Evolutionary conservation across 768 basidiomycete genomes (phyloP), one percentile per base, ranked within the genome.

Genomic region (Boletus edulis): DNA sequence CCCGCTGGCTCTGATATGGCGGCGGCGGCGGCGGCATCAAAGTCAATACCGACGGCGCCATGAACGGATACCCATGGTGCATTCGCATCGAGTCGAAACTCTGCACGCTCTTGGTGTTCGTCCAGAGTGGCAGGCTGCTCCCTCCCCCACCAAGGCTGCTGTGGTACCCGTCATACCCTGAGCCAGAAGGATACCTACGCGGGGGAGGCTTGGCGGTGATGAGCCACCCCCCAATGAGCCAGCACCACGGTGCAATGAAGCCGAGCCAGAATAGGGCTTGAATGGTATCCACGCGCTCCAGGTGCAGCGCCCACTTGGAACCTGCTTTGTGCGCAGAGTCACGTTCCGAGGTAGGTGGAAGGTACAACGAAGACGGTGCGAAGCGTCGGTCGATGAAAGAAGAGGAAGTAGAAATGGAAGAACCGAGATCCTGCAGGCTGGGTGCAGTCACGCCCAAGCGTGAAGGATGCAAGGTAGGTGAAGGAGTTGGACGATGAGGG

Each of bases 171-270:
- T 42, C 17, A 5, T 63, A 35, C 6, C 43, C 39, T 5, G 50
- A 41, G 17, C 56, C 20, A 1, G 52, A 6, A 14, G 29, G 22
- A 9, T 68, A 20, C 13, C 14, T 46, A 3, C 58, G 75, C 65
- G 54, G 18, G 4, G 45, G 40, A 5, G 56, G 29, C 15, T 57
- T 55, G 46, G 56, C 22, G 3, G 62, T 9, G 52, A 83, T 72
- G 54, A 86, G 79, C 88, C 88, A 90, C 5, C 88, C 88, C 0
- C 87, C 88, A 14, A 89, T 75, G 43, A 90, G 77, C 88, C 88
- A 90, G 49, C 88, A 78, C 69, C 86, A 81, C 0, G 88, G 88
- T 44, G 79, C 84, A 45, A 88, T 53, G 61, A 90, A 90, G 4
- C 88, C 88, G 0, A 85, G 53, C 84, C 85, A 89, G 71, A 90